Evolutionary conservation across 768 basidiomycete genomes (phyloP).

Genomic region (Panaeolus papilionaceus): DNA sequence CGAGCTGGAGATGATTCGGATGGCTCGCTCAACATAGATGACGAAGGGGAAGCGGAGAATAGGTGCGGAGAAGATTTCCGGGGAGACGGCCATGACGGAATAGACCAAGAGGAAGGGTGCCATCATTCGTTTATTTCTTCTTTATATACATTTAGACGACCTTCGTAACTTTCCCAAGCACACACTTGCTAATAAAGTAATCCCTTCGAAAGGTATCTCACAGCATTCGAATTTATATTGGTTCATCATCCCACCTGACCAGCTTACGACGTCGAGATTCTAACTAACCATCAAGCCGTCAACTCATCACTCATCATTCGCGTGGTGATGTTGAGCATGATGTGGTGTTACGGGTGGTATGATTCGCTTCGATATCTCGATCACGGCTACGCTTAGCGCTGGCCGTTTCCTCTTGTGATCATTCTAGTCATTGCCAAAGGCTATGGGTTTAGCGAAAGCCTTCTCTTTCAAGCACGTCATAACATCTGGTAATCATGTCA

Average conservation of each 20-base stretch:
- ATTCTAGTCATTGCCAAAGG: too few relatives aligned
- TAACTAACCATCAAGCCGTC: not conserved
- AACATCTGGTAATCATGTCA: too few relatives aligned
- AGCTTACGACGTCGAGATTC: not conserved
- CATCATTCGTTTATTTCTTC: not conserved
- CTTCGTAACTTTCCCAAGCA: slow-evolving; percentile 9
- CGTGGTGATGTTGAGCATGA: not conserved
- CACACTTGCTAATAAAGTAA: slow-evolving; percentile 7
- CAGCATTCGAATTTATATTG: not conserved
- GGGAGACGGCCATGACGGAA: not conserved
- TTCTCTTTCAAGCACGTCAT: too few relatives aligned
- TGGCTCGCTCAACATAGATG: not conserved
- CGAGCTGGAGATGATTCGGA: not conserved
- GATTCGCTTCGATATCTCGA: not conserved
- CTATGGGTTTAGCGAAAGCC: too few relatives aligned
- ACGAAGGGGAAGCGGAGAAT: too few relatives aligned
- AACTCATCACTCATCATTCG: not conserved
- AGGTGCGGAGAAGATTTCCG: too few relatives aligned
- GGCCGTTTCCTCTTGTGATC: not conserved
- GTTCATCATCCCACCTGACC: not conserved
- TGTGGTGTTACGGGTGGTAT: too few relatives aligned
- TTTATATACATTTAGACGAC: not conserved
- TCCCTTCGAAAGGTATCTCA: not conserved
- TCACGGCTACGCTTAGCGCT: not conserved
- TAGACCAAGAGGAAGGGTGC: not conserved